These are phyloP conservation scores for Phytophthora litchii DNA, from an alignment of 352 stramenopile genomes.

Conservation along the genomic window DNA sequence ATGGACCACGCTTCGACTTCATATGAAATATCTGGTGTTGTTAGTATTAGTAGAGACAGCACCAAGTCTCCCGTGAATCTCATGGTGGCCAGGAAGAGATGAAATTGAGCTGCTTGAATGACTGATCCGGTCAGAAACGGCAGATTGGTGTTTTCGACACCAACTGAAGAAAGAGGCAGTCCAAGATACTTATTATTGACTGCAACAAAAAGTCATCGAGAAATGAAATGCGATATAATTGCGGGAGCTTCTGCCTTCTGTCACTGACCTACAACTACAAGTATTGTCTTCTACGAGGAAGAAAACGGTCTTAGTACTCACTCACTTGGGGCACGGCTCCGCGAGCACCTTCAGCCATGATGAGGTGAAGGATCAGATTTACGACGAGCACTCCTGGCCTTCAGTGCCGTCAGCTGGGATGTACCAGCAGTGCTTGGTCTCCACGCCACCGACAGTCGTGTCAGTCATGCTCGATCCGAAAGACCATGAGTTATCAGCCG, in stretches of 20 bases:
- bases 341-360: constrained; percentile 5
- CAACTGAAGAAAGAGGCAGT: constrained; percentile 8
- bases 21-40: not conserved
- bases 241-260: constrained; percentile 15
- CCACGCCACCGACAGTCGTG: constrained; percentile 56
- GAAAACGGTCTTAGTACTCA: constrained; percentile 31
- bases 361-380: constrained; percentile 11
- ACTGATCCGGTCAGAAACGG: constrained; percentile 8
- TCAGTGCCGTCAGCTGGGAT: constrained; percentile 48
- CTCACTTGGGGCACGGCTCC: constrained; percentile 12
- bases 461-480: constrained; percentile 52
- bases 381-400: constrained; percentile 37
- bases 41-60: constrained; percentile 14
- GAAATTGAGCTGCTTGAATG: constrained; percentile 12
- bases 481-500: constrained; percentile 59
- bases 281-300: constrained; percentile 19
- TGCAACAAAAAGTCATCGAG: not conserved
- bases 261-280: constrained; percentile 38
- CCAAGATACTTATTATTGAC: constrained; percentile 2
- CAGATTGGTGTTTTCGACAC: constrained; percentile 9
- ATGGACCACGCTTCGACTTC: constrained; percentile 45
- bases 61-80: not conserved
- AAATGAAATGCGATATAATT: constrained; percentile 21
- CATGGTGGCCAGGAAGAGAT: constrained; percentile 2
- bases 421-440: constrained; percentile 82